Conservation (phyloP, 2,329 filamentous ascomycete species). For the Ceratocystis lukuohia region DNA sequence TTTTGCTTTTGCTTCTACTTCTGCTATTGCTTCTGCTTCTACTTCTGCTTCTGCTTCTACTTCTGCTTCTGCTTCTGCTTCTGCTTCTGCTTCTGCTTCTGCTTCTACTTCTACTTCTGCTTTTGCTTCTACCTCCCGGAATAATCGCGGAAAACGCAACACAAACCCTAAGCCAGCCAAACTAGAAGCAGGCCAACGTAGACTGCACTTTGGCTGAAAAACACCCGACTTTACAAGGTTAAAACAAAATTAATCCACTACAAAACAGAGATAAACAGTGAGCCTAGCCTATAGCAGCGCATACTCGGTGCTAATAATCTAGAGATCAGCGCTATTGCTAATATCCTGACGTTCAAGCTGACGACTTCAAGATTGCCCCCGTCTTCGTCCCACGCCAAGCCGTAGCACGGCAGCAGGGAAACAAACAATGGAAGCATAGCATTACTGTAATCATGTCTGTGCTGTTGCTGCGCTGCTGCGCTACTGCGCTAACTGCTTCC, state of each 20-base stretch:
- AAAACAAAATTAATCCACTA: neutral
- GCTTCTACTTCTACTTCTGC: neutral
- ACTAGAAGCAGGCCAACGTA: slow-evolving; percentile 46
- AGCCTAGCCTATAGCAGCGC: too few relatives aligned
- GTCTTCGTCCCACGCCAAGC: too few relatives aligned
- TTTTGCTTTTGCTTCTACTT: neutral
- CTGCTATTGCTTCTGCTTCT: neutral
- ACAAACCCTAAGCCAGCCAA: slow-evolving; percentile 26
- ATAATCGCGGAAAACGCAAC: slow-evolving; percentile 24
- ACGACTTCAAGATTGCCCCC: too few relatives aligned
- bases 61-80: neutral
- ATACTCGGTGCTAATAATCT: too few relatives aligned
- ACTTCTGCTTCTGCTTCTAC: neutral
- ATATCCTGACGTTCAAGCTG: too few relatives aligned
- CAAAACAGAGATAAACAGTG: too few relatives aligned
- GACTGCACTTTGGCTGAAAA: slow-evolving; percentile 44
- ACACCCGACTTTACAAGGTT: neutral
- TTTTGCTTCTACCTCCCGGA: slow-evolving; percentile 2
- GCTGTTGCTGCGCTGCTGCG: too few relatives aligned
- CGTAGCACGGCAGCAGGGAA: neutral
- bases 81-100: neutral
- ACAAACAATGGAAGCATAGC: neutral
- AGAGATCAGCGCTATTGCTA: too few relatives aligned
- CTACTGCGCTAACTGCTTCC: too few relatives aligned
- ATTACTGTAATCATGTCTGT: too few relatives aligned